Percentiles rank a stretch among this genome's conserved stretches.
Conservation (phyloP, 768 basidiomycete species). For the Neoboletus magnificus region DNA sequence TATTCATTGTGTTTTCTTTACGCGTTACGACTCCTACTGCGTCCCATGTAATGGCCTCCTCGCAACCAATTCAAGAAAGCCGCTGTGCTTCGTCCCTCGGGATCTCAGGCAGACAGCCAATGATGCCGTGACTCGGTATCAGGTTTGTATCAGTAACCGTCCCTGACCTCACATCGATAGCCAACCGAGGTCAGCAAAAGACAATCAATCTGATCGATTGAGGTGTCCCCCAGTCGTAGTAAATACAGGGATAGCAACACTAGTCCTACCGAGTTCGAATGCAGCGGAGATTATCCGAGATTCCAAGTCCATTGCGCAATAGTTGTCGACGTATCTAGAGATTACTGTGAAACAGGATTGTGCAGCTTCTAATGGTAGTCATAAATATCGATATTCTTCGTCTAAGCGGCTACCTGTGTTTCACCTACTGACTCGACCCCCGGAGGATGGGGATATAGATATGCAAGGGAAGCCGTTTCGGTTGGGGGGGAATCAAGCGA, state of each 20-base stretch:
- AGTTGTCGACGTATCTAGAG: neutral
- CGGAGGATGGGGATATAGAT: slow-evolving; percentile 2
- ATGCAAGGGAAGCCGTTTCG: slow-evolving; percentile 12
- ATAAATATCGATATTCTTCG: slow-evolving; percentile 25
- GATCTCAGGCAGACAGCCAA: neutral
- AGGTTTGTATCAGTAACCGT: neutral
- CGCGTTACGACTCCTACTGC: slow-evolving; percentile 14
- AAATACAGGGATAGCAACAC: too few species aligned
- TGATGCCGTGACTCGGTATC: neutral
- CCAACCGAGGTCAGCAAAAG: neutral
- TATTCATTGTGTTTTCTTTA: slow-evolving; percentile 8
- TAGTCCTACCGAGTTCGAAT: neutral
- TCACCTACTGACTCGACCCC: slow-evolving; percentile 7
- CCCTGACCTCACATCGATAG: neutral
- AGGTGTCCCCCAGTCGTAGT: neutral
- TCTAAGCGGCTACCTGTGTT: slow-evolving; percentile 18
- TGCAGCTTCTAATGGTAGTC: slow-evolving; percentile 3
- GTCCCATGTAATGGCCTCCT: slow-evolving; percentile 20
- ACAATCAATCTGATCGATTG: neutral
- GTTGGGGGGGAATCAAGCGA: slow-evolving; percentile 25
- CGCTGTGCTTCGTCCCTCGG: neutral
- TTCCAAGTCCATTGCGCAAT: neutral
- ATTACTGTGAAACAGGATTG: neutral
- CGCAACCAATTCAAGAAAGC: slow-evolving; percentile 10
- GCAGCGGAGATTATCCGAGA: neutral